Evolutionary conservation across 805 yeast species (phyloP), one percentile per base, ranked within the genome.

Genomic region (Candida corydali): DNA sequence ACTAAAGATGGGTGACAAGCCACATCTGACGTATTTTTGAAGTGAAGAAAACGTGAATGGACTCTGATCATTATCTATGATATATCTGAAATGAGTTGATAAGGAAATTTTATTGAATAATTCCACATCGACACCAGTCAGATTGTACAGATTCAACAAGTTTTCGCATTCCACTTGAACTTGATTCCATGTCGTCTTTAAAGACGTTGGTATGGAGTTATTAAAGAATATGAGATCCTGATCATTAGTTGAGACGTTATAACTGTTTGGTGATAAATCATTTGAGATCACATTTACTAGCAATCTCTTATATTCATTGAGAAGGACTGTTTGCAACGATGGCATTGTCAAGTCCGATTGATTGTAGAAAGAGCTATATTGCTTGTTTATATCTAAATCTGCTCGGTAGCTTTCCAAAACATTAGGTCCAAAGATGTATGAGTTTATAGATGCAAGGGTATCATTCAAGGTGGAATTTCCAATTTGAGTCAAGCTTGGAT

Each of bases 1-100:
- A 59, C 72, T 59, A 19, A 87, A 53, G 0, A 86, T 69, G 0
- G 95, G 87, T 0, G 85, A 70, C 36, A 63, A 73, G 0, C 96
- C 97, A 46, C 81, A 69, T 15, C 56, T 40, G 4, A 79, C 52
- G 29, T 66, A 65, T 2, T 59, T 45, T 26, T 51, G 49, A 26
- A 79, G 59, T 1, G 71, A 45, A 0, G 39, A 41, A 11, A 60
- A 44, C 0, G 71, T 55, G 49, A 75, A 81, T 1, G 65, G 62
- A 9, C 30, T 24, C 0, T 43, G 46, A 1, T 52, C 47, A 19
- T 55, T 43, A 44, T 80, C 80, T 7, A 50, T 18, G 5, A 59
- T 50, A 33, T 48, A 52, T 22, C 61, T 41, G 41, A 65, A 66
- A 23, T 50, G 54, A 3, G 56, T 36, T 7, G 36, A 29, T 14